Conservation (phyloP, 2,329 filamentous ascomycete species). For the Fusarium staphyleae region DNA sequence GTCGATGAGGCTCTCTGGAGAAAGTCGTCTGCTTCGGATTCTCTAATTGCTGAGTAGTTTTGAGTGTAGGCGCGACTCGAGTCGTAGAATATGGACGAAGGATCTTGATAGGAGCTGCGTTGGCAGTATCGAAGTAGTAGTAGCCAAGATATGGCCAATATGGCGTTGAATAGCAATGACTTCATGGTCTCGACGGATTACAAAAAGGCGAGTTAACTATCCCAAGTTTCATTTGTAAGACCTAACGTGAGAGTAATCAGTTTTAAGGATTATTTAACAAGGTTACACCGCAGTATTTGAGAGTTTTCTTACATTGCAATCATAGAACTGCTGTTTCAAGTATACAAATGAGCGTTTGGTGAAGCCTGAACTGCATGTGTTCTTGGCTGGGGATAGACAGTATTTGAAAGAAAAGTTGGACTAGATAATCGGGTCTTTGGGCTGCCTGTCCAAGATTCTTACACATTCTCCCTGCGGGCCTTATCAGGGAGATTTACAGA, state of each 20-base stretch:
- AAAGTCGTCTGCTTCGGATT: conserved; percentile 35
- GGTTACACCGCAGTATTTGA: background rate
- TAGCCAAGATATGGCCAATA: conserved; percentile 22
- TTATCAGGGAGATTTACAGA: background rate
- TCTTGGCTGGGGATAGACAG: conserved; percentile 2
- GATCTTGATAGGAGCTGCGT: conserved; percentile 33
- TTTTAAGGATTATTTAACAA: too few species aligned
- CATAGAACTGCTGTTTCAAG: background rate
- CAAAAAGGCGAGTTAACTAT: background rate
- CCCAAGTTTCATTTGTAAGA: too few species aligned
- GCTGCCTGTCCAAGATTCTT: background rate
- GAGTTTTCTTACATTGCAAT: background rate
- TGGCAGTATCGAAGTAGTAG: conserved; percentile 35
- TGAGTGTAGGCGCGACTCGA: conserved; percentile 33
- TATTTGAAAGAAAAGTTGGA: background rate
- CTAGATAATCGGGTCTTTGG: background rate
- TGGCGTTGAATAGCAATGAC: background rate
- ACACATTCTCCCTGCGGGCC: background rate
- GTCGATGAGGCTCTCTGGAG: conserved; percentile 14
- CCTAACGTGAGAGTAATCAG: too few species aligned
- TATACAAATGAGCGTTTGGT: background rate
- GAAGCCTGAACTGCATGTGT: background rate
- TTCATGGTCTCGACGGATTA: background rate
- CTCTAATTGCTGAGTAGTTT: conserved; percentile 34
- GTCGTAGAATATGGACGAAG: conserved; percentile 41